These are phyloP conservation scores for Mycena venus DNA, from an alignment of 768 basidiomycete species.

Conservation along the genomic window DNA sequence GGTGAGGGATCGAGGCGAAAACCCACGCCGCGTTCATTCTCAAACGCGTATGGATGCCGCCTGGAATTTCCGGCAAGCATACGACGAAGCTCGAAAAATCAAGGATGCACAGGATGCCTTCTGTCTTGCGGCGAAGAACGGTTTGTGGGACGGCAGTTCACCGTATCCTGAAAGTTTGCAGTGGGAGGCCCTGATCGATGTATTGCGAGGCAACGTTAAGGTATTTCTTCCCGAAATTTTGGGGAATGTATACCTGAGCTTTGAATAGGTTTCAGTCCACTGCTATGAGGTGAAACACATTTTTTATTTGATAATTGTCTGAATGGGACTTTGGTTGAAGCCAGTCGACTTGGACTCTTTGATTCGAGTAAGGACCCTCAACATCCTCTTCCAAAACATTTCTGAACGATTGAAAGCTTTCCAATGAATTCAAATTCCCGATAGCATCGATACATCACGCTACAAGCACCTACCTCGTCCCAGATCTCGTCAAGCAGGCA, in stretches of 20 bases:
- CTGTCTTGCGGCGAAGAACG: slow-evolving; percentile 62
- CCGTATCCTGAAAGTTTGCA: slow-evolving; percentile 76
- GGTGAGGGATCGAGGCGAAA: too few species aligned
- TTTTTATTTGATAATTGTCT: too few species aligned
- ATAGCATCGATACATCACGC: slow-evolving; percentile 85
- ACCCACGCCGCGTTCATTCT: slow-evolving; percentile 58
- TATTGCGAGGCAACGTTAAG: slow-evolving; percentile 81
- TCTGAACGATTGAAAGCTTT: slow-evolving; percentile 63
- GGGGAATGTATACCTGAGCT: too few species aligned
- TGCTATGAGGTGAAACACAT: slow-evolving; percentile 60
- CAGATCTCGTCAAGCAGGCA: slow-evolving; percentile 76
- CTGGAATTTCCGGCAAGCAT: slow-evolving; percentile 80
- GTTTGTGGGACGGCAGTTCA: slow-evolving; percentile 55
- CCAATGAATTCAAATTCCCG: slow-evolving; percentile 87
- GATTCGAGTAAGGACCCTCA: slow-evolving; percentile 71
- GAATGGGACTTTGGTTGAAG: too few species aligned
- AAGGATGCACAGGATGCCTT: slow-evolving; percentile 75
- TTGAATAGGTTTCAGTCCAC: slow-evolving; percentile 59
- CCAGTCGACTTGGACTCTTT: slow-evolving; percentile 78
- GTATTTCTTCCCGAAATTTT: too few species aligned
- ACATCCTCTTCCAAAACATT: too few species aligned
- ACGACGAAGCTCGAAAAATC: slow-evolving; percentile 74
- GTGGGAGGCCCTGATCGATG: too few species aligned
- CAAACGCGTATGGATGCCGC: slow-evolving; percentile 70
- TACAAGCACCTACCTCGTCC: slow-evolving; percentile 84